These are phyloP conservation scores for Dactylonectria estremocensis DNA, from an alignment of 2,329 filamentous ascomycete genomes.

Conservation along the genomic window DNA sequence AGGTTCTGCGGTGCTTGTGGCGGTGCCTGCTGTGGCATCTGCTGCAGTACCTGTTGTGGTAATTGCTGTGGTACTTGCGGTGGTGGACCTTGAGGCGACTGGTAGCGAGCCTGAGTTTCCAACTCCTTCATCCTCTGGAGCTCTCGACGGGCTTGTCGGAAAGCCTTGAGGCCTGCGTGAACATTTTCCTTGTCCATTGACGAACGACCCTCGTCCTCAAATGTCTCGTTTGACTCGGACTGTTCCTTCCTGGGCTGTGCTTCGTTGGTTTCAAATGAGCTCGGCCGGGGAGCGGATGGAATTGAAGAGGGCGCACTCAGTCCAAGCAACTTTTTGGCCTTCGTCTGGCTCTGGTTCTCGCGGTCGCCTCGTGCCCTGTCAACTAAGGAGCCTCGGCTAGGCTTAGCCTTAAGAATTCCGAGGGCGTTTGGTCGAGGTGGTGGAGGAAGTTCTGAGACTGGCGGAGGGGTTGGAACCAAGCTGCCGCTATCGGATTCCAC, in stretches of 20 bases:
- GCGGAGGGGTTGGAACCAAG: conserved; percentile 43
- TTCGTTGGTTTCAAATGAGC: conserved; percentile 42
- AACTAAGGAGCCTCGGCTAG: conserved; percentile 77
- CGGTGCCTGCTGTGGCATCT: conserved; percentile 20
- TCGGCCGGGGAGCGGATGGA: conserved; percentile 58
- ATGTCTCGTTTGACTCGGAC: conserved; percentile 37
- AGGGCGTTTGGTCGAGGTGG: conserved; percentile 69
- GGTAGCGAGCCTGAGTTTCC: conserved; percentile 63
- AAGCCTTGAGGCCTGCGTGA: conserved; percentile 69
- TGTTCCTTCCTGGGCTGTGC: conserved; percentile 11
- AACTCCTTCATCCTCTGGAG: conserved; percentile 70
- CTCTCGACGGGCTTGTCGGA: conserved; percentile 71
- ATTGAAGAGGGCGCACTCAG: conserved; percentile 64
- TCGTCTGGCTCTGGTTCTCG: conserved; percentile 61
- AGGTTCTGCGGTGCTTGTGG: conserved; percentile 4
- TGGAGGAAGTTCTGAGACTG: conserved; percentile 59
- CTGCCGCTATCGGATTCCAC: conserved; percentile 72
- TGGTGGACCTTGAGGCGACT: conserved; percentile 39
- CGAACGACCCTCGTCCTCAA: conserved; percentile 43
- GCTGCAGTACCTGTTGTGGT: conserved; percentile 2
- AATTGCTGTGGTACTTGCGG: conserved; percentile 24
- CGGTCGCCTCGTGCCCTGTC: conserved; percentile 62
- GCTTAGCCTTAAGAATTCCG: conserved; percentile 76
- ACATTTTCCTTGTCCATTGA: conserved; percentile 56
- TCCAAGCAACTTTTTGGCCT: conserved; percentile 74